A percentile compares a stretch with the other conserved stretches of the same genome.
Conservation (phyloP, 1,284 basidiomycete genomes). For the Trichosporon faecale region DNA sequence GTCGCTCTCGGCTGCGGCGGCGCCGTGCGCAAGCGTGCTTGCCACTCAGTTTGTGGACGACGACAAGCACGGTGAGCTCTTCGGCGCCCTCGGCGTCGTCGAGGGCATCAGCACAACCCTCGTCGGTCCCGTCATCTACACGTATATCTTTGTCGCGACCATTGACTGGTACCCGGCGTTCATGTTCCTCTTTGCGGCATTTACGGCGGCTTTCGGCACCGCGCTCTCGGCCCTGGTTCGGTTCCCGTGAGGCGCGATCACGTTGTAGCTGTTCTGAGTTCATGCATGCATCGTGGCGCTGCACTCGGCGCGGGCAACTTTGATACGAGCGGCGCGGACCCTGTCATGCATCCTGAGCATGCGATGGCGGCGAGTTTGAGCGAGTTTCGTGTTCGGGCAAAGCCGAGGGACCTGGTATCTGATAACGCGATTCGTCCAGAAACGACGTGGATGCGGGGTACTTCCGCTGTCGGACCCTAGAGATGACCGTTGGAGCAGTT, state of each 20-base stretch:
- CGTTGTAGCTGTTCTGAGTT: too few species aligned
- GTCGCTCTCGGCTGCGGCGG: not conserved
- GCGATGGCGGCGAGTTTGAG: too few species aligned
- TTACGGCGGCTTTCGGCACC: not conserved
- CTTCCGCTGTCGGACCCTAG: not conserved
- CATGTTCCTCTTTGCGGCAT: not conserved
- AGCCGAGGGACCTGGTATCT: not conserved
- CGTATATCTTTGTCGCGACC: not conserved
- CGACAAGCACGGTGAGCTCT: not conserved
- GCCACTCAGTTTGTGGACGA: not conserved
- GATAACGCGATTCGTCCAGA: not conserved
- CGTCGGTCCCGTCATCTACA: not conserved
- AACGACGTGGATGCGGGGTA: not conserved
- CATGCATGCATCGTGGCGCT: too few species aligned
- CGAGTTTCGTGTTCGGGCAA: not conserved
- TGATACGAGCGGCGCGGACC: too few species aligned
- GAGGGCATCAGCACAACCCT: not conserved
- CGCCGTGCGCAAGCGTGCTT: not conserved
- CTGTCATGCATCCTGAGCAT: too few species aligned
- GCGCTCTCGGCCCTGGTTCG: not conserved
- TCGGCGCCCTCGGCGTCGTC: not conserved
- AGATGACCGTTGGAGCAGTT: not conserved
- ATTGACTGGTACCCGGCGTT: not conserved
- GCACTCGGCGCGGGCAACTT: too few species aligned
- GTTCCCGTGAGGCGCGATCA: not conserved